Base-by-base conservation (phyloP, 2,329 filamentous ascomycete genomes). In the Falciphora oryzae region DNA sequence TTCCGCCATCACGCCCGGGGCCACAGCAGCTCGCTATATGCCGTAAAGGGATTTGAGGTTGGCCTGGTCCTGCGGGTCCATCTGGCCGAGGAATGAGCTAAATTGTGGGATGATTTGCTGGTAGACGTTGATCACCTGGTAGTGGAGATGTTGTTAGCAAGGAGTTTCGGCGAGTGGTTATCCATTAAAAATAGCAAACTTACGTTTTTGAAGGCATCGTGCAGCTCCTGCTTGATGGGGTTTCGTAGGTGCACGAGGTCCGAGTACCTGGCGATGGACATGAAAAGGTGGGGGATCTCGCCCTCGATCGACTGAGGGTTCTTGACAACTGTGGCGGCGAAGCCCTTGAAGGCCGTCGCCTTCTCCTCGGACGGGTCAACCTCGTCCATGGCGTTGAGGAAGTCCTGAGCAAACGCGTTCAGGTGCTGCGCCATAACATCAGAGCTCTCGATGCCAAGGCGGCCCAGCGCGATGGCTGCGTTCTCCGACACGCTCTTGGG, bases 271-370 rank as follows among this genome's bases (percentile, higher is more conserved):
- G 94, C 91, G 78, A 98, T 96, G 65, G 91, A 84, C 63, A 82
- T 84, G 75, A 99, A 96, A 77, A 95, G 96, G 65, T 90, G 85
- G 50, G 89, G 81, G 57, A 99, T 81, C 65, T 88, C 90, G 69
- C 89, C 89, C 77, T 98, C 95, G 86, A 99, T 94, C 2, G 93
- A 92, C 73, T 93, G 86, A 0, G 95, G 95, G 72, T 98, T 98
- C 72, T 88, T 86, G 67, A 90, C 85, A 4, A 98, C 90, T 61
- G 96, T 85, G 69, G 90, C 84, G 64, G 91, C 91, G 78, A 99
- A 97, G 0, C 95, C 95, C 71, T 92, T 88, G 75, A 98, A 92
- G 0, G 95, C 94, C 31, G 93, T 93, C 0, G 91, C 92, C 79
- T 99, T 99, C 77, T 99, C 95, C 66, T 96, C 91, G 2, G 92